A percentile compares a stretch with the other conserved stretches of the same genome.
Evolutionary conservation across 768 basidiomycete species (phyloP).

Genomic region (Infundibulicybe gibba): DNA sequence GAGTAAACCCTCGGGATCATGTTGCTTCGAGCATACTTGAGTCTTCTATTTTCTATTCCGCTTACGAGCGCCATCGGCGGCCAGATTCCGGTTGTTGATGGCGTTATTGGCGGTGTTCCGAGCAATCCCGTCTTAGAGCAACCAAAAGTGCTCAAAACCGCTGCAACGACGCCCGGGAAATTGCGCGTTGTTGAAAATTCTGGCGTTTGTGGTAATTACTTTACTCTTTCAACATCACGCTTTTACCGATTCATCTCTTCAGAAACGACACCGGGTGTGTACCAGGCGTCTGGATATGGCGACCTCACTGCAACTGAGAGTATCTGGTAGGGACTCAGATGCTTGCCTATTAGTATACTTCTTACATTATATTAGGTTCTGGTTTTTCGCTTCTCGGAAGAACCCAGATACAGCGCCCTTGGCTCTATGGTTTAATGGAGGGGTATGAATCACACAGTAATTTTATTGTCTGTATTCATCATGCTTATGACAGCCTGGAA

Average conservation of each 20-base stretch:
- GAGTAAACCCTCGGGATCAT: conserved; percentile 3
- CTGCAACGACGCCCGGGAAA: conserved; percentile 39
- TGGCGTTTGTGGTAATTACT: conserved; percentile 50
- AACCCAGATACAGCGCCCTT: conserved; percentile 61
- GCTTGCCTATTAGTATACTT: neutral
- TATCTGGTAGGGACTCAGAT: conserved; percentile 47
- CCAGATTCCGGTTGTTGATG: conserved; percentile 47
- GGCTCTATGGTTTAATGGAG: conserved; percentile 65
- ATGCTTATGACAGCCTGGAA: conserved; percentile 37
- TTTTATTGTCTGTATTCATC: no score
- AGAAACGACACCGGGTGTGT: conserved; percentile 63
- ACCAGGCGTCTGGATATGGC: conserved; percentile 61
- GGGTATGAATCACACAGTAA: conserved; percentile 28
- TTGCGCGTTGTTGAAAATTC: conserved; percentile 59
- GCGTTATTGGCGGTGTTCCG: conserved; percentile 46
- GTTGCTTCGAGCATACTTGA: conserved; percentile 1
- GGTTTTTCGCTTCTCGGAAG: conserved; percentile 66
- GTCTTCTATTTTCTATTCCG: conserved; percentile 1
- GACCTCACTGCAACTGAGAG: conserved; percentile 55
- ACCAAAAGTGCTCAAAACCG: conserved; percentile 10
- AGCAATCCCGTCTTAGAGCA: conserved; percentile 8
- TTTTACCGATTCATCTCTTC: neutral
- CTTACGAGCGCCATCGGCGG: conserved; percentile 16
- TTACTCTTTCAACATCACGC: neutral
- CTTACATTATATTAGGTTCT: conserved; percentile 42